A percentile compares a stretch with the other conserved stretches of the same genome.
These are phyloP conservation scores for Fusarium camptoceras DNA, from an alignment of 2,329 filamentous ascomycete genomes.

Conservation along the genomic window DNA sequence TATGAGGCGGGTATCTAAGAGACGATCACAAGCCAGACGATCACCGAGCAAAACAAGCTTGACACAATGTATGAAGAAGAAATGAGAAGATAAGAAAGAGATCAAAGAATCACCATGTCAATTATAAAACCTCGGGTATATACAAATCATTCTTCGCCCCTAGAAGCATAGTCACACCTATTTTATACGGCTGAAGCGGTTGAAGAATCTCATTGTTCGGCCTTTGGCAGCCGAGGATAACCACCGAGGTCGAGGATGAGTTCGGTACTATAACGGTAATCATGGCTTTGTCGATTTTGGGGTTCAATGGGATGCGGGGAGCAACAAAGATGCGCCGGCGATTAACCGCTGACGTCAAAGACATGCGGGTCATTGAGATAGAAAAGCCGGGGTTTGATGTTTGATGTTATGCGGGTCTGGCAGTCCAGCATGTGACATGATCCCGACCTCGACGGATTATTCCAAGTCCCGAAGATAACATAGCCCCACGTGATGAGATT, in stretches of 20 bases:
- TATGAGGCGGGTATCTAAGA: constrained; percentile 24
- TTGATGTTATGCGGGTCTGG: not conserved
- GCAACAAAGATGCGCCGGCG: constrained; percentile 26
- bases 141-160: constrained; percentile 10
- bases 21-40: constrained; percentile 38
- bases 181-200: constrained; percentile 34
- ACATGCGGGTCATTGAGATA: not conserved
- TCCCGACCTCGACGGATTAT: constrained; percentile 17
- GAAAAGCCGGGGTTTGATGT: constrained; percentile 10
- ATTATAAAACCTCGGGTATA: constrained; percentile 24
- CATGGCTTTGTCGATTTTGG: constrained; percentile 20
- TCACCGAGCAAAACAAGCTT: constrained; percentile 13
- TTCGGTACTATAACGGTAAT: constrained; percentile 39
- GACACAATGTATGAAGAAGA: not conserved
- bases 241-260: constrained; percentile 34
- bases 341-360: constrained; percentile 48
- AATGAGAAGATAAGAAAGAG: not conserved
- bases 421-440: constrained; percentile 39
- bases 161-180: constrained; percentile 12
- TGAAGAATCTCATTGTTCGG: constrained; percentile 32
- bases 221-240: constrained; percentile 46
- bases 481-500: constrained; percentile 29
- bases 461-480: accelerated
- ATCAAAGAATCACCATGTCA: not conserved
- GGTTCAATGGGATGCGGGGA: constrained; percentile 17